Evolutionary conservation across 805 yeast genomes (phyloP), one percentile per base, ranked within the genome.

Genomic region (Candida saitoana): DNA sequence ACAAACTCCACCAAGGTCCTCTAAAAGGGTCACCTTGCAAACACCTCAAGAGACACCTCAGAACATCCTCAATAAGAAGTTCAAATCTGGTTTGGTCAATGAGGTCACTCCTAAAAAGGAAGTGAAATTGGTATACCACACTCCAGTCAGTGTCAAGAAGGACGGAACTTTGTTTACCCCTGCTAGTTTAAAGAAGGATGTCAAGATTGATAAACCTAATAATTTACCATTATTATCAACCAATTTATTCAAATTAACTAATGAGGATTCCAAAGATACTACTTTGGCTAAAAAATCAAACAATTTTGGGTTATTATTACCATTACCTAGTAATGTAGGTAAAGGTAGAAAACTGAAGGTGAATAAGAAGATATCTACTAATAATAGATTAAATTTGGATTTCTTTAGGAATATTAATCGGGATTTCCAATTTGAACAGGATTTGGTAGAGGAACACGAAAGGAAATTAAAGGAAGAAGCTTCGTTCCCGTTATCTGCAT

Each of bases 241-340:
- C 16, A 14, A 29, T 29, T 29, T 29, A 14, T 29, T 29, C 16
- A 29, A 29, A 6, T 29, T 29, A 14, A 29, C 32, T 29, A 29
- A 29, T 29, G 32, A 29, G 5, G 16, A 14, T 14, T 5, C 32
- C 5, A 9, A 29, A 29, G n/a, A 9, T 14, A 6, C 11, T 6
- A 22, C 27, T 11, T n/a, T n/a, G n/a, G n/a, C n/a, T n/a, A 29
- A 29, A 14, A 29, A 14, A 29, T 9, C 7, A 18, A 6, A n/a
- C 12, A 36, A 36, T n/a, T 56, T 62, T 41, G 60, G 63, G 2
- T 43, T 57, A 29, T 48, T 67, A 14, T 49, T 66, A 20, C 73
- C 73, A 2, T 57, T 62, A 16, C 72, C 69, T 4, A 62, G 69
- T 1, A 62, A 67, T 1, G 55, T 65, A 7, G 72, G 73, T 1